Evolutionary conservation across 176 grass and related monocot genomes (phyloP), one percentile per base, ranked within the genome.

Genomic region (Carex littledalei): DNA sequence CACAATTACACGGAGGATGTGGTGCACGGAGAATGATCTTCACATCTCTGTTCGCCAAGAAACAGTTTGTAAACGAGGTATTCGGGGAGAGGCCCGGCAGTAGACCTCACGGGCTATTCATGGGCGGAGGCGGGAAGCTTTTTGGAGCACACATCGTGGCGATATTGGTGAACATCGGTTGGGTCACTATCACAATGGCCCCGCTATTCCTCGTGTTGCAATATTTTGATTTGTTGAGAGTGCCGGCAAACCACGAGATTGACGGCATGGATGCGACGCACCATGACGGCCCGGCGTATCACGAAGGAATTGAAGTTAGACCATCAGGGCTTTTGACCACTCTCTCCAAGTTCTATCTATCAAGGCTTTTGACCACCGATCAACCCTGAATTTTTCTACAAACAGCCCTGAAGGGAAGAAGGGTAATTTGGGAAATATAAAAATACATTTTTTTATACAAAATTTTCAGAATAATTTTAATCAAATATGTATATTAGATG

Each of bases 21-120:
- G 88, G 88, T 17, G 84, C 88, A 9, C 86, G 88, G 84, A 84
- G 88, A 4, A 78, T 89, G 37, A 50, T 89, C 31, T 89, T 89
- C 88, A 89, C 88, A 12, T 79, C 84, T 37, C 88, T 89, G 34
- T 89, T 89, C 13, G 84, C 88, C 8, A 72, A 70, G 54, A 81
- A 89, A 52, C 81, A 86, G 84, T 89, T 82, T 81, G 88, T 89
- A 35, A 57, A 86, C 63, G 66, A 89, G 57, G 84, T 89, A 26
- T 86, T 85, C 39, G 78, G 58, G 6, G 88, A 68, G 18, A 35
- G 84, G 1, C 47, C 64, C 5, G 84, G 66, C 15, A n/a, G 50
- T 60, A 59, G 88, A 24, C 88, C 88, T 0, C 66, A 86, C 57
- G 88, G 84, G 57, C 78, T 89, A 52, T 89, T 89, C 39, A 89